Percentiles rank a stretch among this genome's conserved stretches.
These are phyloP conservation scores for Pisolithus marmoratus DNA, from an alignment of 768 basidiomycete genomes.

Conservation along the genomic window DNA sequence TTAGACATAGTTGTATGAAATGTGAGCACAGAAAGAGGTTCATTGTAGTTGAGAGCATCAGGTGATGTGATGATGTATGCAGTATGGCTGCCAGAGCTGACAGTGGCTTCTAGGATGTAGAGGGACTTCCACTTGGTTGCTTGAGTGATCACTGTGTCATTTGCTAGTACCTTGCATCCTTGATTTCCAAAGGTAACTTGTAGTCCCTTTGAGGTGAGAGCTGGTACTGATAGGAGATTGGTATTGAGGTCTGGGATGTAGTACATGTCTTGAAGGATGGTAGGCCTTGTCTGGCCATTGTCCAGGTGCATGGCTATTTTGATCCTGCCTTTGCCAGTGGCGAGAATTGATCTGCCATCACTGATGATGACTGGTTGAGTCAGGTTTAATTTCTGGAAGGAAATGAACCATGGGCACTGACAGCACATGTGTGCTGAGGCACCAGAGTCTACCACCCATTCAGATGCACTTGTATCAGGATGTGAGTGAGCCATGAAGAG, in stretches of 20 bases:
- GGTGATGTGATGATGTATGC: neutral
- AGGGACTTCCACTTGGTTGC: neutral
- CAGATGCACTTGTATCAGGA: no score
- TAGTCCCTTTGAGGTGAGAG: neutral
- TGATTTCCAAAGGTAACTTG: neutral
- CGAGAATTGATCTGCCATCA: no score
- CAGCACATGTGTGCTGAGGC: no score
- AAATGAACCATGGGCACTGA: no score
- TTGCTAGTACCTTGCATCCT: neutral
- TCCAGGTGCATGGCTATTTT: no score
- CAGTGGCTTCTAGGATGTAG: neutral
- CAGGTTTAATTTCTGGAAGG: no score
- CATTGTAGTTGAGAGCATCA: neutral
- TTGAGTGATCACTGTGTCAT: neutral
- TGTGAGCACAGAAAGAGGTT: neutral
- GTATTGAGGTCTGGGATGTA: constrained; percentile 16
- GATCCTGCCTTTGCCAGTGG: no score
- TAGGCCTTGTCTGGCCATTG: neutral
- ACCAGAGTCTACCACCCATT: no score
- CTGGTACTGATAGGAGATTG: constrained; percentile 14
- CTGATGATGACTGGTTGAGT: no score
- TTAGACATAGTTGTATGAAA: neutral
- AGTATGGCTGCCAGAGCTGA: neutral
- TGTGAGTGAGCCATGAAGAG: no score
- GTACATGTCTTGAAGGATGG: constrained; percentile 5